These are phyloP conservation scores for Cymodocea nodosa DNA, from an alignment of 116 monocot species.

Conservation along the genomic window DNA sequence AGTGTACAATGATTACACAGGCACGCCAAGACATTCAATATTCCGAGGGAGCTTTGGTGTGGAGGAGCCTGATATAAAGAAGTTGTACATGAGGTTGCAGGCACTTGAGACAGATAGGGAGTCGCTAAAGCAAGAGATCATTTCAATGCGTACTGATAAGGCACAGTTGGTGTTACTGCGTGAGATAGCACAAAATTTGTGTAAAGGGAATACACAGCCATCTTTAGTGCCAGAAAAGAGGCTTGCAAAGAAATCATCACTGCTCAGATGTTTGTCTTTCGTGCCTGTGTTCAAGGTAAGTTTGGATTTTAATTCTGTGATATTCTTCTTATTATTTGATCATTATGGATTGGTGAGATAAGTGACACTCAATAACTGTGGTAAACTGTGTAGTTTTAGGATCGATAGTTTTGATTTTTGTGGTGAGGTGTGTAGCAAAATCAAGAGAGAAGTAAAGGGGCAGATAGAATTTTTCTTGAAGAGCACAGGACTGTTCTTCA, in stretches of 20 bases:
- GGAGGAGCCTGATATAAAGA: slow-evolving; percentile 53
- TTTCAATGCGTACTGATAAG: slow-evolving; percentile 65
- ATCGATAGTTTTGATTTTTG: no score
- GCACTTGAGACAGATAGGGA: slow-evolving; percentile 87
- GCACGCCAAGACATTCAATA: slow-evolving; percentile 21
- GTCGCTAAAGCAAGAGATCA: slow-evolving; percentile 67
- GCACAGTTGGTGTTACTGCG: slow-evolving; percentile 57
- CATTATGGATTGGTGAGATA: no score
- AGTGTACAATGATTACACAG: slow-evolving; percentile 3
- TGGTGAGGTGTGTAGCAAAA: no score
- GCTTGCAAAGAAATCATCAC: slow-evolving; percentile 24
- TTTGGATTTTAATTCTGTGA: no score
- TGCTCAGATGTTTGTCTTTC: slow-evolving; percentile 24
- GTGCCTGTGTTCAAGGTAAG: slow-evolving; percentile 38
- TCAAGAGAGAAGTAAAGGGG: no score
- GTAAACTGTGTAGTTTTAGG: no score
- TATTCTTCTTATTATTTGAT: no score
- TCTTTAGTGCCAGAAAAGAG: slow-evolving; percentile 14
- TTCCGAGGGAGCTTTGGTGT: neutral
- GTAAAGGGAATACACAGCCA: slow-evolving; percentile 25
- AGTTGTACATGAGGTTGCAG: slow-evolving; percentile 63
- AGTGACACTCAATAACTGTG: no score
- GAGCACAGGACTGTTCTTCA: no score
- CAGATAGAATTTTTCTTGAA: no score
- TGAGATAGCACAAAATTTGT: slow-evolving; percentile 80